Evolutionary conservation across 2,329 filamentous ascomycete species (phyloP).

Genomic region (Monilinia laxa): DNA sequence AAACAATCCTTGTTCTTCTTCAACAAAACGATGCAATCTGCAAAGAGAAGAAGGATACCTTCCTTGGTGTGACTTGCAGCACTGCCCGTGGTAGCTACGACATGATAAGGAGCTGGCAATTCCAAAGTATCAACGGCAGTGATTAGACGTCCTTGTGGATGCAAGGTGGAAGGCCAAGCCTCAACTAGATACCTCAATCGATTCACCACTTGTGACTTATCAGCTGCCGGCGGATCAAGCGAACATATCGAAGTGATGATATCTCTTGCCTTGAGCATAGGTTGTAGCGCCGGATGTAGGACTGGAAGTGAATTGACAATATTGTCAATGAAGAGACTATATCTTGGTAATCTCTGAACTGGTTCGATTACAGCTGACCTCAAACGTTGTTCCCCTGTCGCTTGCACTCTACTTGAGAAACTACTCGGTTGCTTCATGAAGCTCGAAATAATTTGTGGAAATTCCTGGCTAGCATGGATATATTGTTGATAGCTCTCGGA

Average conservation of each 20-base stretch:
- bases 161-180: constrained; percentile 70
- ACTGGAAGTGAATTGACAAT: constrained; percentile 84
- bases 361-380: constrained; percentile 94
- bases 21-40: constrained; percentile 75
- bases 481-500: constrained; percentile 90
- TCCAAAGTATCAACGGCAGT: constrained; percentile 79
- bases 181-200: constrained; percentile 75
- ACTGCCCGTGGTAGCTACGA: constrained; percentile 15
- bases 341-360: constrained; percentile 88
- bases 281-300: constrained; percentile 78
- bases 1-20: constrained; percentile 65
- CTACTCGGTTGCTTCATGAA: constrained; percentile 80
- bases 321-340: constrained; percentile 94
- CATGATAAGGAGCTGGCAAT: constrained; percentile 68
- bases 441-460: constrained; percentile 74
- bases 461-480: constrained; percentile 84
- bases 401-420: constrained; percentile 75
- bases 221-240: constrained; percentile 70
- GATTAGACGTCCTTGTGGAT: constrained; percentile 75
- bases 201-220: constrained; percentile 71
- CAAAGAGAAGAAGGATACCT: constrained; percentile 80
- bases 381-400: constrained; percentile 85
- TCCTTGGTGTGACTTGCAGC: constrained; percentile 44
- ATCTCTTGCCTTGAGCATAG: constrained; percentile 84
- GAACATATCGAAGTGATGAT: constrained; percentile 96